These are phyloP conservation scores for Ogataea paraovalis DNA, from an alignment of 805 yeast genomes.

Conservation along the genomic window DNA sequence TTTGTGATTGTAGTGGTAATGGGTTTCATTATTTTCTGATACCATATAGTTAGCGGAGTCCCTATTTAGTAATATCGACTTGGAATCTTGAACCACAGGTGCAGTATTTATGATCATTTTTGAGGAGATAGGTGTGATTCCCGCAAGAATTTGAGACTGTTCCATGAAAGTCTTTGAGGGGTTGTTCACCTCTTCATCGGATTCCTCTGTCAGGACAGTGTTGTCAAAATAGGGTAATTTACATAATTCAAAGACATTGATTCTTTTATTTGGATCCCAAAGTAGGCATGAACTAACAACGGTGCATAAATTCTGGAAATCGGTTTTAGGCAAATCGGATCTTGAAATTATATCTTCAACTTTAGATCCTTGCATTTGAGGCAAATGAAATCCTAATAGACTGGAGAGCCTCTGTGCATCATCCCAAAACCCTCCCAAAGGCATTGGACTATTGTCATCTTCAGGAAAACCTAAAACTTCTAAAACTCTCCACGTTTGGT, in stretches of 20 bases:
- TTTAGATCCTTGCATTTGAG: constrained; percentile 48
- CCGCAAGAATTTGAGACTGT: constrained; percentile 5
- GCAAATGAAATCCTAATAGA: constrained; percentile 53
- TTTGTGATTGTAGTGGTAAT: not conserved
- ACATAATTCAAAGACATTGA: constrained; percentile 46
- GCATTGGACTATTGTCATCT: constrained; percentile 27
- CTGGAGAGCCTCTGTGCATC: constrained; percentile 52
- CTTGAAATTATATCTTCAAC: constrained; percentile 44
- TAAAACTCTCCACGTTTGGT: constrained; percentile 70
- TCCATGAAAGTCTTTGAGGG: constrained; percentile 3
- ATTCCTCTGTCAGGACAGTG: constrained; percentile 28
- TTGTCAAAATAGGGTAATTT: constrained; percentile 51
- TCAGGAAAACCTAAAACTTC: constrained; percentile 73
- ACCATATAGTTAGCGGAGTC: not conserved
- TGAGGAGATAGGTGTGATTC: constrained; percentile 1
- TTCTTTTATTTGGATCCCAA: constrained; percentile 78
- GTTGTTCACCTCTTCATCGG: constrained; percentile 2
- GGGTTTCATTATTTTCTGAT: not conserved
- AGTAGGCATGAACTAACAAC: constrained; percentile 49
- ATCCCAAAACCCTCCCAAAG: constrained; percentile 73
- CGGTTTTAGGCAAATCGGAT: constrained; percentile 34
- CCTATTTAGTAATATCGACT: not conserved
- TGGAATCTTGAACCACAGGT: not conserved
- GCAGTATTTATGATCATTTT: not conserved
- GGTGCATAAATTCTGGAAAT: constrained; percentile 38